Conservation (phyloP, 352 stramenopile species). For the Ophiocytium majus region DNA sequence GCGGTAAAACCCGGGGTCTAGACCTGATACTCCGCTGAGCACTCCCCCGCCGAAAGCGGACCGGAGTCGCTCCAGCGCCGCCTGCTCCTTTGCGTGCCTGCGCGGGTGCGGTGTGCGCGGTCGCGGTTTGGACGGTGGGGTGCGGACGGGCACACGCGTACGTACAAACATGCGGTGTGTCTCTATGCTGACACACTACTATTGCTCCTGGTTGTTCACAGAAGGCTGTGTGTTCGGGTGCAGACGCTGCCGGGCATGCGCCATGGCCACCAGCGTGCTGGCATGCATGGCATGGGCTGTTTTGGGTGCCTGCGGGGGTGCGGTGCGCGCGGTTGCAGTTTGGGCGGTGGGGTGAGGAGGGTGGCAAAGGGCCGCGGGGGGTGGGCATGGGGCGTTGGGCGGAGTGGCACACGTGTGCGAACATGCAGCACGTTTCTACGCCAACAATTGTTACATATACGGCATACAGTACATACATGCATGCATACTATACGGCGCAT, state of each 20-base stretch:
- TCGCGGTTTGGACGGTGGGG: neutral
- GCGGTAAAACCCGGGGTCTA: constrained; percentile 11
- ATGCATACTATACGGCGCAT: no score
- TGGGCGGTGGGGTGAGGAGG: no score
- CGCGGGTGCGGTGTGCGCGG: neutral
- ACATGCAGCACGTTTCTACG: neutral
- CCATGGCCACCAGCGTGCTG: constrained; percentile 11
- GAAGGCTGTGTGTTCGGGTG: neutral
- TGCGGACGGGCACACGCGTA: neutral
- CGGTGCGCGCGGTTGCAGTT: neutral
- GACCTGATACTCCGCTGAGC: constrained; percentile 16
- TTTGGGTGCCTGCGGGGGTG: neutral
- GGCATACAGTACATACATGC: no score
- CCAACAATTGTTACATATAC: no score
- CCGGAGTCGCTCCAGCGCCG: constrained; percentile 43
- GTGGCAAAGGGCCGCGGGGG: no score
- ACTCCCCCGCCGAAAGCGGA: constrained; percentile 42
- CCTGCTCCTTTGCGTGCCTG: constrained; percentile 27
- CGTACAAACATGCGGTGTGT: neutral
- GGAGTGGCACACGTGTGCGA: neutral
- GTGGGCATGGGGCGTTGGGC: no score
- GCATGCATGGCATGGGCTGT: constrained; percentile 31
- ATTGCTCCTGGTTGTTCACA: no score
- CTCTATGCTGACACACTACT: neutral
- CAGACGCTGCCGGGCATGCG: neutral